Base-by-base conservation (phyloP, 139 green algal genomes). In the Coelastrella sp. region DNA sequence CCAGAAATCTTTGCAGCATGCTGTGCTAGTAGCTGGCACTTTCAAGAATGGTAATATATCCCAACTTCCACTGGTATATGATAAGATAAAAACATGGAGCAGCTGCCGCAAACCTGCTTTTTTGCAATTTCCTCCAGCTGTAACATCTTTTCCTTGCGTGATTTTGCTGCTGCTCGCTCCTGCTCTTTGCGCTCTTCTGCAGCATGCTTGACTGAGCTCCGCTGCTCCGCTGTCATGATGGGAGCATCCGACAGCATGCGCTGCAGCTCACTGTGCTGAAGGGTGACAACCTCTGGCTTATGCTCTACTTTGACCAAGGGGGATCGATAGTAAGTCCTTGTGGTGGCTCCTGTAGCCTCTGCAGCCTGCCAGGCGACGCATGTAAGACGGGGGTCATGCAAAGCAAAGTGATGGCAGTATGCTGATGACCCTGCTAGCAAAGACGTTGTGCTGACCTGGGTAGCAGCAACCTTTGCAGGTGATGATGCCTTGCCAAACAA, bases 111-210 rank as follows among this genome's bases (percentile, higher is more conserved):
- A 25, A 85, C 79, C 71, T 91, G 81, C 81, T 92, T 91, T 63
- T 86, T 91, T 4, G 90, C 75, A 68, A 96, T 92, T 89, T 94
- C 92, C 57, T 94, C 92, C 38, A 95, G 87, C 88, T 89, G 74
- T 41, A 95, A 69, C 93, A 96, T 95, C 32, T 90, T 91, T 77
- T 95, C 85, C 86, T 96, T 96, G 68, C 92, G 90, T 30, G 89
- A 88, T 30, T 93, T 91, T 19, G 88, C 86, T 9, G 92, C 79
- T 25, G 81, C 81, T 27, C 53, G 21, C 35, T 72, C 68, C 23
- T 71, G 17, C 37, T 74, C 69, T 43, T 66, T 67, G 30, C 50
- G 81, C 68, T 73, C 43, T 60, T 86, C 66, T 17, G 59, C 59
- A 25, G 53, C 83, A 68, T 79, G 83, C 17, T 50, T 45, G 41